These are phyloP conservation scores for Flueggea neowawraea DNA, from an alignment of 441 rosid genomes.

Conservation along the genomic window DNA sequence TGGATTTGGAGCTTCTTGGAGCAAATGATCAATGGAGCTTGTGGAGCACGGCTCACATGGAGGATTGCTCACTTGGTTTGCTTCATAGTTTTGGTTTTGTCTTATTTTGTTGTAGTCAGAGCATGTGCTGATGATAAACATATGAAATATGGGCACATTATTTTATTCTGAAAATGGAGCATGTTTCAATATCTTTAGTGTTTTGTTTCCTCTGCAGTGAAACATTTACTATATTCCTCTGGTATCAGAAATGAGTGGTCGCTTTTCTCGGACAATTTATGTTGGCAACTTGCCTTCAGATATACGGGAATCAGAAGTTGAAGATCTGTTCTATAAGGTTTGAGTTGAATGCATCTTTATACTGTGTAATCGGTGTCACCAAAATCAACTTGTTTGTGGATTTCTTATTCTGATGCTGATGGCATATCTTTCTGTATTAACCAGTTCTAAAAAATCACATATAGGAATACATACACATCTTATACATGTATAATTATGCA, in stretches of 20 bases:
- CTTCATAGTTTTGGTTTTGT: slow-evolving; percentile 58
- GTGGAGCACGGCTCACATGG: slow-evolving; percentile 88
- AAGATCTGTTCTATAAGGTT: slow-evolving; percentile 95
- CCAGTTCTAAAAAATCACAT: too few relatives aligned
- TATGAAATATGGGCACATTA: slow-evolving; percentile 1
- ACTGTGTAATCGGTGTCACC: not conserved
- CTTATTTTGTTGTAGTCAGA: slow-evolving; percentile 22
- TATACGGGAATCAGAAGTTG: slow-evolving; percentile 83
- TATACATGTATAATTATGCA: too few relatives aligned
- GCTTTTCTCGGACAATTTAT: slow-evolving; percentile 92
- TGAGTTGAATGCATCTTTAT: slow-evolving; percentile 11
- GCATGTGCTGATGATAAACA: slow-evolving; percentile 24
- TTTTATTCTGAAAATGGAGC: slow-evolving; percentile 1
- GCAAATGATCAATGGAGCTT: slow-evolving; percentile 1
- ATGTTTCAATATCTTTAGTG: slow-evolving; percentile 21
- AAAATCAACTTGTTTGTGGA: not conserved
- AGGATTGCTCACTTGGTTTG: slow-evolving; percentile 94
- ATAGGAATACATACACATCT: too few relatives aligned
- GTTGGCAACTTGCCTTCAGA: slow-evolving; percentile 95
- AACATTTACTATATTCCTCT: slow-evolving; percentile 14
- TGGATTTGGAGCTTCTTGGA: not conserved
- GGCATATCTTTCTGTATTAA: too few relatives aligned
- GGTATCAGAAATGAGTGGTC: slow-evolving; percentile 77
- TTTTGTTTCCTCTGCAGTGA: slow-evolving; percentile 43
- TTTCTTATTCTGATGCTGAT: not conserved